These are phyloP conservation scores for Naematelia aurantialba DNA, from an alignment of 768 basidiomycete species.

Conservation along the genomic window DNA sequence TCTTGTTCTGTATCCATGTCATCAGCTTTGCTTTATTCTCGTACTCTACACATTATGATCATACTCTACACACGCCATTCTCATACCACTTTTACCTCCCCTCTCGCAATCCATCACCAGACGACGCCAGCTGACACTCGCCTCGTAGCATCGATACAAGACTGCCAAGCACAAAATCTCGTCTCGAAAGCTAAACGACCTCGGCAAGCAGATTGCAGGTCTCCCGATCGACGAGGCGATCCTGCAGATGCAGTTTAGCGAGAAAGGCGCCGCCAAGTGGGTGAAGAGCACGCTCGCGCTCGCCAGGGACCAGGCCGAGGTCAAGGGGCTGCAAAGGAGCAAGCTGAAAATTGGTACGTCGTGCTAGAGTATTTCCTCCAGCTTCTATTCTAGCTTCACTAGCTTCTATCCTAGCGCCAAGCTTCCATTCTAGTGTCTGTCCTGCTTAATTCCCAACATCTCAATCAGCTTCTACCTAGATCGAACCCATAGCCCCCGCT, in stretches of 20 bases:
- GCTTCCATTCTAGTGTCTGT: background rate
- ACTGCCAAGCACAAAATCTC: slow-evolving; percentile 92
- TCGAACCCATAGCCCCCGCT: background rate
- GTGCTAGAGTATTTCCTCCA: background rate
- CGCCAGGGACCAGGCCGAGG: slow-evolving; percentile 80
- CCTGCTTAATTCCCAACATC: background rate
- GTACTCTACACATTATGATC: too few relatives aligned
- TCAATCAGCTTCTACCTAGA: background rate
- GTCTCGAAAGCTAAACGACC: slow-evolving; percentile 77
- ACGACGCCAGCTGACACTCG: too few relatives aligned
- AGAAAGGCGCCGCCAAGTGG: slow-evolving; percentile 77
- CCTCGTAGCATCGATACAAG: slow-evolving; percentile 59
- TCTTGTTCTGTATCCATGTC: too few relatives aligned
- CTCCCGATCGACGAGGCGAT: slow-evolving; percentile 93
- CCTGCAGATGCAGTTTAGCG: slow-evolving; percentile 92
- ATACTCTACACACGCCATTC: too few relatives aligned
- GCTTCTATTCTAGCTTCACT: background rate
- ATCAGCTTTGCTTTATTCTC: too few relatives aligned
- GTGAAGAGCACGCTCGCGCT: slow-evolving; percentile 84
- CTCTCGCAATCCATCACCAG: too few relatives aligned
- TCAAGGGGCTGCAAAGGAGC: slow-evolving; percentile 67
- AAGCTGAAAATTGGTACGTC: slow-evolving; percentile 78
- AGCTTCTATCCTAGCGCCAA: background rate
- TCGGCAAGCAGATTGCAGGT: slow-evolving; percentile 77
- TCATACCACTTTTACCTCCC: too few relatives aligned